Evolutionary conservation across 2,329 filamentous ascomycete species (phyloP).

Genomic region (Sclerotiophoma versabilis): DNA sequence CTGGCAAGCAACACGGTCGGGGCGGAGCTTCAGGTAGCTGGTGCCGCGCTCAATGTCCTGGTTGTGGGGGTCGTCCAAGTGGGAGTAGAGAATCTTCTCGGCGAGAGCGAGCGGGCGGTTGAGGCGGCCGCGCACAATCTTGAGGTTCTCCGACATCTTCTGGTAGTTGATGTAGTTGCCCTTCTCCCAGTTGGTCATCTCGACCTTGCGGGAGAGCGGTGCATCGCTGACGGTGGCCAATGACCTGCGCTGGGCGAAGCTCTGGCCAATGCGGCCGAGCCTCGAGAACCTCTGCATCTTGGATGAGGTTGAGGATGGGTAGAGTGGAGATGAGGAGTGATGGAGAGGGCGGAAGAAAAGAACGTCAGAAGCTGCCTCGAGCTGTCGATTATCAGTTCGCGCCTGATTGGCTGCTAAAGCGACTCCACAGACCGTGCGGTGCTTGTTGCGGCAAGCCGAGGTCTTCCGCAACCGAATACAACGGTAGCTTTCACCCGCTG

Average conservation of each 20-base stretch:
- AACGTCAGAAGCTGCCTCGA: constrained; percentile 46
- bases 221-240: constrained; percentile 88
- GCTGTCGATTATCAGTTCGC: constrained; percentile 33
- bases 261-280: constrained; percentile 71
- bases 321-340: constrained; percentile 48
- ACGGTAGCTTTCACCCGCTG: constrained; percentile 10
- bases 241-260: constrained; percentile 66
- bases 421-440: constrained; percentile 18
- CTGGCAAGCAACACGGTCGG: constrained; percentile 98
- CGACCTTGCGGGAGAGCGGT: constrained; percentile 92
- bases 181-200: constrained; percentile 96
- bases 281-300: constrained; percentile 76
- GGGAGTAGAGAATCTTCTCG: constrained; percentile 99
- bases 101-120: constrained; percentile 93
- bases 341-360: constrained; percentile 44
- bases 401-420: constrained; percentile 42
- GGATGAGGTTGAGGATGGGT: constrained; percentile 46
- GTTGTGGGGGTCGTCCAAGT: constrained; percentile 93
- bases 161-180: constrained; percentile 98
- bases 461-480: constrained; percentile 23
- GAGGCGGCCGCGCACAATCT: constrained; percentile 85
- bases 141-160: constrained; percentile 98
- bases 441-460: constrained; percentile 36
- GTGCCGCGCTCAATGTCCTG: constrained; percentile 96
- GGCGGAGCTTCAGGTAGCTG: constrained; percentile 95